These are phyloP conservation scores for Saksenaea oblongispora DNA, from an alignment of 371 early-diverging fungal genomes.

Conservation along the genomic window DNA sequence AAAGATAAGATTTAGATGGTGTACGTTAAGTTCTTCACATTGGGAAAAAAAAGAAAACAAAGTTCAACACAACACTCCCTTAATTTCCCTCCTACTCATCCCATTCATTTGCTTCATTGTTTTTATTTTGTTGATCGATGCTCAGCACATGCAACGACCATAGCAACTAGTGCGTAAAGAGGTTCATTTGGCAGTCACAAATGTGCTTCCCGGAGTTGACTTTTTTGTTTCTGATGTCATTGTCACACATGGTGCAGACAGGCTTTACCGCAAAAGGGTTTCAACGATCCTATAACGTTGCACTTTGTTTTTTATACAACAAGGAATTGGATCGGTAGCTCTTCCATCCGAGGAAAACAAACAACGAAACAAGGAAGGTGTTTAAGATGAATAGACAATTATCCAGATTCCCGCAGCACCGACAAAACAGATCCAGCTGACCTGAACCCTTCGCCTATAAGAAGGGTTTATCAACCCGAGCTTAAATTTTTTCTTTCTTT, in stretches of 20 bases:
- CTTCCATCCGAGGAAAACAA: not conserved
- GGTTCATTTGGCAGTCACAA: not conserved
- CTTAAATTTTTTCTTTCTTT: not conserved
- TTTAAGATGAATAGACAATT: too few species aligned
- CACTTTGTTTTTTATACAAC: too few species aligned
- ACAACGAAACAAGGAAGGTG: not conserved
- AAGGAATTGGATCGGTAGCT: not conserved
- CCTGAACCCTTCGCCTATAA: not conserved
- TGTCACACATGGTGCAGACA: not conserved
- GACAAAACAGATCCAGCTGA: not conserved
- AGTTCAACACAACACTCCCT: too few species aligned
- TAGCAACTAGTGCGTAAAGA: too few species aligned
- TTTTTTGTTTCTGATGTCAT: not conserved
- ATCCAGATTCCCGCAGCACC: not conserved
- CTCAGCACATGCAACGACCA: too few species aligned
- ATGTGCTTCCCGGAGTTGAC: not conserved
- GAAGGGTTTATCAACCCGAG: not conserved
- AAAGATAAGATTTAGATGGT: too few species aligned
- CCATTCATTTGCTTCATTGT: too few species aligned
- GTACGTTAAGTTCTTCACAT: too few species aligned
- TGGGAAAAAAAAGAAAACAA: too few species aligned
- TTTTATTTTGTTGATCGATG: too few species aligned
- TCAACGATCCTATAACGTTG: not conserved
- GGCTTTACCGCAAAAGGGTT: not conserved
- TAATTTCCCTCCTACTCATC: too few species aligned